Evolutionary conservation across 2,329 filamentous ascomycete species (phyloP).

Genomic region (Leptographium wingfieldii): DNA sequence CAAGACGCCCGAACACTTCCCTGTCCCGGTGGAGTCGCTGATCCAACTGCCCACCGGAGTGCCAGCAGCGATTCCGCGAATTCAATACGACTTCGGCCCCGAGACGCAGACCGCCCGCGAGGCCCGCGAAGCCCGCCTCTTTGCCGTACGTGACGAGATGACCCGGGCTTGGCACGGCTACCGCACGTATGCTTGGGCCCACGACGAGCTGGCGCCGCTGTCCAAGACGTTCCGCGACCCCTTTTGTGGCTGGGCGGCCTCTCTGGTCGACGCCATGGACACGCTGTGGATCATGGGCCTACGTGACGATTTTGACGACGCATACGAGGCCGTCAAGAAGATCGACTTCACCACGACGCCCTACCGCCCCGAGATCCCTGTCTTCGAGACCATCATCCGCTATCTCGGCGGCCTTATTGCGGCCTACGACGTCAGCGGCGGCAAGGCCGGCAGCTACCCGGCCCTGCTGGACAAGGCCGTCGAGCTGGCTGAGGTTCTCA

Average conservation of each 20-base stretch:
- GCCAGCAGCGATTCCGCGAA: constrained; percentile 56
- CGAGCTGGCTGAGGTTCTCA: constrained; percentile 68
- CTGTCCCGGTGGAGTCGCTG: constrained; percentile 55
- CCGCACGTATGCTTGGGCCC: constrained; percentile 64
- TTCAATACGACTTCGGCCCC: constrained; percentile 59
- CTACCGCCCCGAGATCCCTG: constrained; percentile 55
- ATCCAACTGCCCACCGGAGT: constrained; percentile 63
- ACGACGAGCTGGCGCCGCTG: constrained; percentile 75
- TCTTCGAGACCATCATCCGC: constrained; percentile 86
- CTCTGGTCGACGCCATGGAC: constrained; percentile 69
- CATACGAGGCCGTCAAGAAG: constrained; percentile 51
- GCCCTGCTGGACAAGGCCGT: constrained; percentile 65
- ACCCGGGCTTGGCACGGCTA: constrained; percentile 74
- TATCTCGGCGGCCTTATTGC: constrained; percentile 78
- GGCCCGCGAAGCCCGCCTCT: constrained; percentile 49
- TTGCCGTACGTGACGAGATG: constrained; percentile 60
- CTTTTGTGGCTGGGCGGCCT: constrained; percentile 87
- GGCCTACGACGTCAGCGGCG: constrained; percentile 75
- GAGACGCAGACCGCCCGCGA: constrained; percentile 49
- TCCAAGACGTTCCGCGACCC: constrained; percentile 57
- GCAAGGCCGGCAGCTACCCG: constrained; percentile 39
- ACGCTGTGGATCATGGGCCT: constrained; percentile 81
- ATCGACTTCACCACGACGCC: constrained; percentile 74
- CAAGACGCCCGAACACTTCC: constrained; percentile 64
- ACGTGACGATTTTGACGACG: constrained; percentile 67